Percentiles rank a stretch among this genome's conserved stretches.
Evolutionary conservation across 208 protist species (phyloP).

Genomic region (Trypanosoma cruzi): DNA sequence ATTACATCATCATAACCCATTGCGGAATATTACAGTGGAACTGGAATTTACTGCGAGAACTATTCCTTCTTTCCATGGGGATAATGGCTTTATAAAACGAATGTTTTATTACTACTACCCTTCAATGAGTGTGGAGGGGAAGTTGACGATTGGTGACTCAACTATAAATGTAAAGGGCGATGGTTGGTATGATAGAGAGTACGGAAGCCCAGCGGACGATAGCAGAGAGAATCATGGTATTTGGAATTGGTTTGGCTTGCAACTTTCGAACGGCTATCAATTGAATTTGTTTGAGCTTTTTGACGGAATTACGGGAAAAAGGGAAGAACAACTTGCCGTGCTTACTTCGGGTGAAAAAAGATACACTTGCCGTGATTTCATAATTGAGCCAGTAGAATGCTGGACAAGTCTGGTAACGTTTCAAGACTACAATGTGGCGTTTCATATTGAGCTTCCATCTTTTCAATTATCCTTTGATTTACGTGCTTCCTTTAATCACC

Average conservation of each 20-base stretch:
- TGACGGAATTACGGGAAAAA: conserved; percentile 4
- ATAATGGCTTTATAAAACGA: conserved; percentile 41
- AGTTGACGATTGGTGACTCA: conserved; percentile 30
- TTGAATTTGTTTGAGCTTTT: conserved; percentile 43
- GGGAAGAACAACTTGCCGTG: conserved; percentile 27
- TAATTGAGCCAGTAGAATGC: conserved; percentile 33
- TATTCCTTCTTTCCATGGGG: conserved; percentile 32
- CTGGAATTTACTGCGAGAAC: conserved; percentile 30
- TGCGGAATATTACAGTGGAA: conserved; percentile 31
- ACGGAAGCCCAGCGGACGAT: conserved; percentile 27
- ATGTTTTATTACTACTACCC: conserved; percentile 71
- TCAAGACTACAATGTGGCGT: conserved; percentile 42
- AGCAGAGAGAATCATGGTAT: conserved; percentile 30
- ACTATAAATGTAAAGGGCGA: conserved; percentile 31
- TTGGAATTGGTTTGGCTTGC: conserved; percentile 50
- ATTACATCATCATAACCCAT: conserved; percentile 32
- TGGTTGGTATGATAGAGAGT: conserved; percentile 64
- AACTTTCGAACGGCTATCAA: conserved; percentile 32
- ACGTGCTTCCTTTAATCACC: conserved; percentile 32
- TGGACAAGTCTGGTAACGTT: conserved; percentile 65
- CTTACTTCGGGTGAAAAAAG: conserved; percentile 29
- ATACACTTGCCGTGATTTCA: conserved; percentile 28
- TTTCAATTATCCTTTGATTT: conserved; percentile 37
- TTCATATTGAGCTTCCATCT: conserved; percentile 28
- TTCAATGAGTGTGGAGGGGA: conserved; percentile 37